A percentile compares a stretch with the other conserved stretches of the same genome.
phyloP scores from a whole-genome alignment of 495 filamentous ascomycete genomes.

The Aspergillus avenaceus region DNA sequence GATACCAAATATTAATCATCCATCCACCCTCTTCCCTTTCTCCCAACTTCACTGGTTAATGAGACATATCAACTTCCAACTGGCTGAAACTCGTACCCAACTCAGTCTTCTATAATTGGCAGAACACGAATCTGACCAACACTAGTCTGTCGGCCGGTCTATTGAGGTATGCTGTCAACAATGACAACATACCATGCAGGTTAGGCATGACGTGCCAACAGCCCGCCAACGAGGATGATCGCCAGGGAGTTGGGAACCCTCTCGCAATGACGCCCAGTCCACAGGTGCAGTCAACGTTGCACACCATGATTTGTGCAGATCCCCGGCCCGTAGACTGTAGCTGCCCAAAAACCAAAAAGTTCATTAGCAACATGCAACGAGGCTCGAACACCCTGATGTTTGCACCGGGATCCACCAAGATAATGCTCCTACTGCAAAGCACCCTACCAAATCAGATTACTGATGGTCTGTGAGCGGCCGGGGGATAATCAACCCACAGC shows the following conservation, averaged over 20 bases:
- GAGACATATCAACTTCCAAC: conserved; percentile 10
- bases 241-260: conserved; percentile 10
- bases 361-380: conserved; percentile 12
- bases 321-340: conserved; percentile 10
- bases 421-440: conserved; percentile 13
- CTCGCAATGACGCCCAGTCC: conserved; percentile 10
- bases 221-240: conserved; percentile 8
- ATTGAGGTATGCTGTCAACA: conserved; percentile 1
- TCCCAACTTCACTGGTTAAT: background rate
- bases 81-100: conserved; percentile 10
- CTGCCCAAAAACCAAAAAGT: conserved; percentile 21
- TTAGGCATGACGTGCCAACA: conserved; percentile 21
- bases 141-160: background rate
- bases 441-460: conserved; percentile 14
- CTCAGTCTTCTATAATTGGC: conserved; percentile 9
- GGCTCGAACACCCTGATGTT: conserved; percentile 15
- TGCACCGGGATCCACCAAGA: conserved; percentile 19
- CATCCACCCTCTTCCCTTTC: background rate
- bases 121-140: conserved; percentile 5
- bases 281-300: conserved; percentile 17
- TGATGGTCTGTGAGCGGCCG: conserved; percentile 7
- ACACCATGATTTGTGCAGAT: conserved; percentile 21
- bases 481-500: conserved; percentile 11
- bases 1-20: no score
- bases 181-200: conserved; percentile 14